phyloP scores from a whole-genome alignment of 2,329 filamentous ascomycete genomes.

The Colletotrichum trifolii region DNA sequence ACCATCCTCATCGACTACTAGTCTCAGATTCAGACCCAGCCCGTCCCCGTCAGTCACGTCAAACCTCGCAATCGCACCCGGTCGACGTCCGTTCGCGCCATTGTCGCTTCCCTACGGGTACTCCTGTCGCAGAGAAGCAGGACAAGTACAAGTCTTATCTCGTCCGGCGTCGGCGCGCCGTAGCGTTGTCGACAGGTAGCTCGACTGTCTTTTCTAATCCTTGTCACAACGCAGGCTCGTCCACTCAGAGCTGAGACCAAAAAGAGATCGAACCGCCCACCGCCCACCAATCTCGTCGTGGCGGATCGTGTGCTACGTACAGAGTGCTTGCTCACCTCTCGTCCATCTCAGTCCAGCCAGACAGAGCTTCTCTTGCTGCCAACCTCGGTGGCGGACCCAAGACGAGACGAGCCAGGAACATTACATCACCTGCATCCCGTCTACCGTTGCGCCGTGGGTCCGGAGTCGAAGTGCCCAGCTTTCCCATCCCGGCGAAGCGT shows the following conservation, averaged over 20 bases:
- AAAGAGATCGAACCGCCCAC: slow-evolving; percentile 10
- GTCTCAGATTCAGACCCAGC: slow-evolving; percentile 14
- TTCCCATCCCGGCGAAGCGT: slow-evolving; percentile 22
- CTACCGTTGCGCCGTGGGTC: slow-evolving; percentile 30
- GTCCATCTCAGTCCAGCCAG: slow-evolving; percentile 5
- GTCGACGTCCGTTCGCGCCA: slow-evolving; percentile 14
- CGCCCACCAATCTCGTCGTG: slow-evolving; percentile 21
- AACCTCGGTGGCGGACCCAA: slow-evolving; percentile 27
- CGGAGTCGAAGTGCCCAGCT: slow-evolving; percentile 12
- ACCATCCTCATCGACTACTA: slow-evolving; percentile 17
- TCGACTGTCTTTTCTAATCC: slow-evolving; percentile 10
- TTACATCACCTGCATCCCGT: slow-evolving; percentile 34
- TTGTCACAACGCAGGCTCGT: slow-evolving; percentile 24
- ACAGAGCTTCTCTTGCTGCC: slow-evolving; percentile 8
- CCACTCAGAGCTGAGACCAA: slow-evolving; percentile 11
- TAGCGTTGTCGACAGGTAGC: slow-evolving; percentile 22
- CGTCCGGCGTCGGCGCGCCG: slow-evolving; percentile 22
- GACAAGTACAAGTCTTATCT: slow-evolving; percentile 19
- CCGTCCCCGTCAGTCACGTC: slow-evolving; percentile 25
- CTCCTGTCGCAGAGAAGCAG: not conserved
- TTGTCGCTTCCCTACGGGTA: slow-evolving; percentile 5
- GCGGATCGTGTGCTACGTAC: slow-evolving; percentile 30
- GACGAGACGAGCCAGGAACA: slow-evolving; percentile 24
- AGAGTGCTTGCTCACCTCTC: not conserved
- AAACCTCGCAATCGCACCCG: slow-evolving; percentile 28